These are phyloP conservation scores for Macroventuria anomochaeta DNA, from an alignment of 2,329 filamentous ascomycete genomes.

Conservation along the genomic window DNA sequence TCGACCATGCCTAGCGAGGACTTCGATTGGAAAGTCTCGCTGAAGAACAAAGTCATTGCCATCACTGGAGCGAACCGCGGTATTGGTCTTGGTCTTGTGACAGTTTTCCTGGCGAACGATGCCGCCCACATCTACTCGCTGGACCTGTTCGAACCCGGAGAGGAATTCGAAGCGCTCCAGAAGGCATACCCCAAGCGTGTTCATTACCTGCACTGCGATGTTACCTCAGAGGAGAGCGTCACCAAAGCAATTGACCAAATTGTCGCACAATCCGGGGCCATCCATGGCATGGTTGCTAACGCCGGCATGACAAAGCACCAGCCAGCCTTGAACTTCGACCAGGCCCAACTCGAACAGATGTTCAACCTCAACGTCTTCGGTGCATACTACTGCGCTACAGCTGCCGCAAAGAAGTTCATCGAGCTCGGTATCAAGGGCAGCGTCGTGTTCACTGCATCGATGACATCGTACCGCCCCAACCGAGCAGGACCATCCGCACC, in stretches of 20 bases:
- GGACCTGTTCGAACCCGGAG: slow-evolving; percentile 56
- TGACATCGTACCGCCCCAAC: slow-evolving; percentile 60
- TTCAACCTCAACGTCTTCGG: slow-evolving; percentile 59
- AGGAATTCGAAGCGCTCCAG: slow-evolving; percentile 53
- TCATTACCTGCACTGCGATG: slow-evolving; percentile 56
- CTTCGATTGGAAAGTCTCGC: slow-evolving; percentile 55
- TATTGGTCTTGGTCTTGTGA: slow-evolving; percentile 56
- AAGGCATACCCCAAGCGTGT: slow-evolving; percentile 53
- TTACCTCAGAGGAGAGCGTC: slow-evolving; percentile 57
- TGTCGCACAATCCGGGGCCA: slow-evolving; percentile 53
- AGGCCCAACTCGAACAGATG: slow-evolving; percentile 56
- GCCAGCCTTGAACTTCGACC: slow-evolving; percentile 59
- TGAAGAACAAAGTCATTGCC: slow-evolving; percentile 51
- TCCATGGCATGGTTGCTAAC: slow-evolving; percentile 62
- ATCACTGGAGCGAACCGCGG: slow-evolving; percentile 44
- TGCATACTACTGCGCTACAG: slow-evolving; percentile 55
- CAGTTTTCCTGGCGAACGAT: slow-evolving; percentile 56
- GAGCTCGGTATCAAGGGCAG: slow-evolving; percentile 56
- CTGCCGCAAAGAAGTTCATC: slow-evolving; percentile 56
- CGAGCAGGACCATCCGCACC: slow-evolving; percentile 60
- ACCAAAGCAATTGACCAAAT: slow-evolving; percentile 56
- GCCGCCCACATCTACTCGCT: slow-evolving; percentile 58
- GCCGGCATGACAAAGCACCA: slow-evolving; percentile 61
- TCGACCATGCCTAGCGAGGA: slow-evolving; percentile 54
- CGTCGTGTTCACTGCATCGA: slow-evolving; percentile 58